Conservation (phyloP, 2,329 filamentous ascomycete species). For the Anisogramma anomala region DNA sequence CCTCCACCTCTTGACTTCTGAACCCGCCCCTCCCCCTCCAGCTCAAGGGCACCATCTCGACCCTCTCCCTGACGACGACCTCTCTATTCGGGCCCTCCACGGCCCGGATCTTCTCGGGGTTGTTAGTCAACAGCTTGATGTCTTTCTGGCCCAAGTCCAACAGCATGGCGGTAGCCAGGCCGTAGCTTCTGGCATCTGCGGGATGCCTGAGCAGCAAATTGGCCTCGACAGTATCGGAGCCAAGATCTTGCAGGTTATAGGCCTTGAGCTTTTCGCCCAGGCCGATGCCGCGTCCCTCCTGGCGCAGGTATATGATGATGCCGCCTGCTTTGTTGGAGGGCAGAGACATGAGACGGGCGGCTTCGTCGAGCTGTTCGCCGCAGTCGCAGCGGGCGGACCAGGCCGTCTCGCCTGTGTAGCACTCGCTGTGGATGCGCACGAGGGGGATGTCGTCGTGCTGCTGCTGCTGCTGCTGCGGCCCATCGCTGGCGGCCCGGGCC, state of each 20-base stretch:
- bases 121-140: constrained; percentile 82
- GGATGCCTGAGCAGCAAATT: constrained; percentile 86
- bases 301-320: constrained; percentile 88
- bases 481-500: background rate
- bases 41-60: constrained; percentile 89
- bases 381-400: constrained; percentile 98
- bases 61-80: constrained; percentile 74
- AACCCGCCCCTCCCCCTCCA: constrained; percentile 84
- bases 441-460: constrained; percentile 40
- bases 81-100: constrained; percentile 87
- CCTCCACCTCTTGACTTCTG: constrained; percentile 77
- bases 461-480: constrained; percentile 10
- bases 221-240: constrained; percentile 94
- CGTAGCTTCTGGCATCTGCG: constrained; percentile 88
- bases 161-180: constrained; percentile 90
- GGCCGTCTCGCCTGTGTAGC: constrained; percentile 95
- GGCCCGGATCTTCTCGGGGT: constrained; percentile 90
- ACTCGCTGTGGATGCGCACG: constrained; percentile 93
- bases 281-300: constrained; percentile 92
- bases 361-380: constrained; percentile 94
- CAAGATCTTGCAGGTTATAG: constrained; percentile 93
- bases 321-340: constrained; percentile 56
- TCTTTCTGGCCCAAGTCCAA: constrained; percentile 70
- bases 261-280: constrained; percentile 93
- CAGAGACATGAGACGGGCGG: constrained; percentile 81